A percentile compares a stretch with the other conserved stretches of the same genome.
Evolutionary conservation across 139 green algal genomes (phyloP).

Genomic region (Chlorella sorokiniana): DNA sequence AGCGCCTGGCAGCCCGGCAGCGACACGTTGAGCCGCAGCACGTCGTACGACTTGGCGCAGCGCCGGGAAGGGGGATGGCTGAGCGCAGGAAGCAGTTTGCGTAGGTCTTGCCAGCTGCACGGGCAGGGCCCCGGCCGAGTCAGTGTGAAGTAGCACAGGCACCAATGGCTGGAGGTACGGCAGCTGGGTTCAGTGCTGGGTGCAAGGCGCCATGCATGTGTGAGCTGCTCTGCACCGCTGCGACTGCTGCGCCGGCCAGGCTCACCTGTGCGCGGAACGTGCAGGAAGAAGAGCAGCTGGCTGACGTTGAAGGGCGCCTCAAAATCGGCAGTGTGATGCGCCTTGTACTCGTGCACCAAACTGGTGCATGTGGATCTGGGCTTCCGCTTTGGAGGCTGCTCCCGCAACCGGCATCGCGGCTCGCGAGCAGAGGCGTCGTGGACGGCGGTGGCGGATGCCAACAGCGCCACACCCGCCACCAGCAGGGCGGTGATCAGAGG

Average conservation of each 20-base stretch:
- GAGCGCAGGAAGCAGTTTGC: constrained; percentile 85
- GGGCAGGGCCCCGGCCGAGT: not conserved
- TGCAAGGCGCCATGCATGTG: too few species aligned
- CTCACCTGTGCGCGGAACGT: constrained; percentile 86
- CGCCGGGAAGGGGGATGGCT: constrained; percentile 47
- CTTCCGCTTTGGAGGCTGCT: not conserved
- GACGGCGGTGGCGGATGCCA: not conserved
- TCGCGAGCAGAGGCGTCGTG: not conserved
- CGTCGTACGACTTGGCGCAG: constrained; percentile 86
- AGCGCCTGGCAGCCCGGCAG: constrained; percentile 74
- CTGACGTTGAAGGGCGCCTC: constrained; percentile 35
- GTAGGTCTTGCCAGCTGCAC: constrained; percentile 79
- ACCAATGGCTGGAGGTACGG: too few species aligned
- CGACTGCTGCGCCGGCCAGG: not conserved
- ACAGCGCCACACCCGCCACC: not conserved
- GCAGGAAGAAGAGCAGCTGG: constrained; percentile 86
- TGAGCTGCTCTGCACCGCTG: not conserved
- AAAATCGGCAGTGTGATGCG: constrained; percentile 53
- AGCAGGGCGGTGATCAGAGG: not conserved
- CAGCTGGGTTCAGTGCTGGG: too few species aligned
- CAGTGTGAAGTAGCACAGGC: not conserved
- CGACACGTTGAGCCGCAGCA: constrained; percentile 72
- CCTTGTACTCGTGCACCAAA: constrained; percentile 48
- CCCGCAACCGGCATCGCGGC: not conserved
- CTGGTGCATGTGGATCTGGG: constrained; percentile 3